Base-by-base conservation (phyloP, 2,329 filamentous ascomycete species). In the Sporothrix protearum region DNA sequence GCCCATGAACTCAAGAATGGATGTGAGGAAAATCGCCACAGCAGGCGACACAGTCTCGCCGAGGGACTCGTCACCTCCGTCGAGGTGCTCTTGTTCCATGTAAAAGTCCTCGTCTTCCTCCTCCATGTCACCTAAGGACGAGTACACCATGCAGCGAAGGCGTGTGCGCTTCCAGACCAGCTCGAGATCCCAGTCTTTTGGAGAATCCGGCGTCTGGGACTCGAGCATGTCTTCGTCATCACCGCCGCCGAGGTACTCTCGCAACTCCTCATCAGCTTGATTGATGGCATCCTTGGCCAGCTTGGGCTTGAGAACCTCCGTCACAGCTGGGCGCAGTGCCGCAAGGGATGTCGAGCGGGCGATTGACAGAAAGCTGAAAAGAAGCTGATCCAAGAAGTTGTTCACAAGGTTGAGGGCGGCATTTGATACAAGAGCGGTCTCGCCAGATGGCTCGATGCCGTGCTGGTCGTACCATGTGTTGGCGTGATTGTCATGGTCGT, bases 121-220 rank as follows among this genome's bases (percentile, higher is more conserved):
- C 80, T 99, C 96, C 86, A 99, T 90, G 78, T 99, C 95, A 59
- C 96, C 96, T 7, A 99, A 84, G 9, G 96, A 94, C 9, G 94
- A 98, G 80, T 98, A 98, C 28, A 99, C 95, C 96, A 99, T 99
- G 80, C 96, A 97, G 73, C 96, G 89, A 77, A 99, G 83, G 70
- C 96, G 89, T 0, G 94, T 96, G 75, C 96, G 88, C 83, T 96
- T 97, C 94, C 96, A 99, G 22, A 94, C 91, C 71, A 94, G 85
- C 78, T 97, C 92, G n/a, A 97, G 83, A 79, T 98, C 94, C 88
- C 95, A 98, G 75, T 91, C 88, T 1, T 85, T 85, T 12, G 82
- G 80, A 1, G 84, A 80, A 42, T 84, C 82, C 59, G 82, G 81
- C 30, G 85, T 84, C 59, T 87, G 81, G n/a, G 87, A 83, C 16